phyloP scores from a whole-genome alignment of 2,329 filamentous ascomycete genomes.

The Rutstroemia sp. region DNA sequence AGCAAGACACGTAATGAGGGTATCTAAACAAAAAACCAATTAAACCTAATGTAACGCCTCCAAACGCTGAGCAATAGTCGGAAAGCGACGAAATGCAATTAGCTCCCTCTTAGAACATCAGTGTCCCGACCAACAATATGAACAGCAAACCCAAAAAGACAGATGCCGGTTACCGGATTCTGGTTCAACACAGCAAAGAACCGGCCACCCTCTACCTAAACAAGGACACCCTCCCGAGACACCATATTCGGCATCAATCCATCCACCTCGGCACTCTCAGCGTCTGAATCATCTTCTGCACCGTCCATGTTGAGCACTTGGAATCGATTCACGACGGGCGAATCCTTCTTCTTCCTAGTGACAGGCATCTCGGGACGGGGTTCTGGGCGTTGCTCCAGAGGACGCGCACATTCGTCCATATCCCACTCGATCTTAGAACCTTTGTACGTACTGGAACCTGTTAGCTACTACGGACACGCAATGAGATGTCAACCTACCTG shows the following conservation, averaged over 20 bases:
- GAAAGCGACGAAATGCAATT: neutral
- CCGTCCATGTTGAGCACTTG: conserved; percentile 44
- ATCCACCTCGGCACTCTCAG: neutral
- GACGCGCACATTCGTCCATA: conserved; percentile 59
- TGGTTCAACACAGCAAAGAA: too few relatives aligned
- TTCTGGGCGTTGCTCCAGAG: conserved; percentile 22
- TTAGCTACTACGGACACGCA: conserved; percentile 17
- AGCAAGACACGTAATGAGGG: conserved; percentile 11
- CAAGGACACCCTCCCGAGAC: neutral
- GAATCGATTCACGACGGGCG: conserved; percentile 51
- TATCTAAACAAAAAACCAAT: conserved; percentile 12
- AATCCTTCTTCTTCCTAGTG: conserved; percentile 33
- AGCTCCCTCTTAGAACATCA: neutral
- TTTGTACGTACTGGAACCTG: conserved; percentile 53
- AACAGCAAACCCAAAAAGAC: neutral
- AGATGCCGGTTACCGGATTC: neutral
- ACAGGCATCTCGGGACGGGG: conserved; percentile 22
- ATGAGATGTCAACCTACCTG: conserved; percentile 9
- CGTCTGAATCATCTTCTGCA: conserved; percentile 15
- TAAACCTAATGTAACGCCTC: neutral
- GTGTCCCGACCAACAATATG: neutral
- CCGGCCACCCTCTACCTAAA: neutral
- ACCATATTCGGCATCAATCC: neutral
- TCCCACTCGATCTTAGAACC: conserved; percentile 63
- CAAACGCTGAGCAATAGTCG: neutral